Base-by-base conservation (phyloP, 352 stramenopile genomes). In the Thraustochytrium sp. region DNA sequence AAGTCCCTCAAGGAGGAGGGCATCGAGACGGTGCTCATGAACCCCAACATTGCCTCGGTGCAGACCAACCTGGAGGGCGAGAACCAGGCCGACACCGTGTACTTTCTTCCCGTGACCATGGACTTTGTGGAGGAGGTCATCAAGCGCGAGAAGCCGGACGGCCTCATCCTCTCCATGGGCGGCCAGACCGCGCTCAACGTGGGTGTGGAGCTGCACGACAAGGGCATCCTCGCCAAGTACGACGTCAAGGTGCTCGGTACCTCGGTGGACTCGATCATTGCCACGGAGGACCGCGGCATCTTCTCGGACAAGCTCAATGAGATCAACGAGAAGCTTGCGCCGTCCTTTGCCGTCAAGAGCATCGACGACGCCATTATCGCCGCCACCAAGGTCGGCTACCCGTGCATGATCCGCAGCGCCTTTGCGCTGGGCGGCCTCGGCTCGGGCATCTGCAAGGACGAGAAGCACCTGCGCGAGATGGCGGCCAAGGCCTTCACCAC, bases 11-110 rank as follows among this genome's bases (percentile, higher is more conserved):
- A 99, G 87, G 96, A 99, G 86, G 96, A 98, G 89, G 89, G 95
- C 84, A 95, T 98, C 56, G 94, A 99, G 86, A 97, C 98, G 84
- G 94, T 99, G 64, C 87, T 99, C 42, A 99, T 99, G 90, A 99
- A 99, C 90, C 96, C 96, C 48, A 99, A 99, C 87, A 99, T 99
- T 87, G 97, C 97, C 37, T 98, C 95, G 29, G 96, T 99, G 44
- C 97, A 99, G 89, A 99, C 97, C 37, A 98, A 97, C 83, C 96
- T 97, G 76, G 95, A 98, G 75, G 87, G 89, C 49, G 92, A 91
- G 61, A 94, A 92, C 51, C 90, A 93, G 82, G 95, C 94, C 9
- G 96, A 98, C 87, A 96, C 97, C 85, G 93, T 98, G 51, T 99
- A 98, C 90, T 99, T 99, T 87, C 85, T 99, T 56, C 96, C 96